Conservation (phyloP, 2,329 filamentous ascomycete species). For the Colletotrichum nymphaeae region DNA sequence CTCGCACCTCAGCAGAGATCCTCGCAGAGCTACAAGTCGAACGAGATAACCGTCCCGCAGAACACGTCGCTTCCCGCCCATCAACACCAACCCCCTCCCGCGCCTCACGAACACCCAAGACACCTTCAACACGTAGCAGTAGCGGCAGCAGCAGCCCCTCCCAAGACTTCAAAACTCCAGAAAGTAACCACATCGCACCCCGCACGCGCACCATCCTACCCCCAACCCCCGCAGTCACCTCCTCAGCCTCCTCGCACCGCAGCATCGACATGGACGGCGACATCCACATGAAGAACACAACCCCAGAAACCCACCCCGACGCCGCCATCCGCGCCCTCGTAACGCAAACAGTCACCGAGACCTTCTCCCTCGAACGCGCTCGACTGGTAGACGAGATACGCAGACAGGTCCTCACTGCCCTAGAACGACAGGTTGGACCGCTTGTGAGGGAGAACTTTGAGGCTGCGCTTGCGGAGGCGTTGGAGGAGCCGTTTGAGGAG, state of each 20-base stretch:
- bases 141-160: not conserved
- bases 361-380: constrained; percentile 8
- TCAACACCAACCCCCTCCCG: not conserved
- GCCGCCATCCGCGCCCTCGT: not conserved
- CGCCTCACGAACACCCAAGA: not conserved
- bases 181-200: not conserved
- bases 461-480: not conserved
- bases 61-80: not conserved
- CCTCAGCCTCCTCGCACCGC: not conserved
- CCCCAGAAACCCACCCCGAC: not conserved
- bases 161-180: not conserved
- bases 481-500: not conserved
- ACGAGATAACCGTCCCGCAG: not conserved
- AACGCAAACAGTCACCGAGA: not conserved
- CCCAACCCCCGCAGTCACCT: not conserved
- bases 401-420: not conserved
- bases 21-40: not conserved
- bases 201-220: not conserved
- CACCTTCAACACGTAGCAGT: not conserved
- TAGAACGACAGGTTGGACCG: not conserved
- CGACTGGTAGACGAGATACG: constrained; percentile 3
- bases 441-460: not conserved
- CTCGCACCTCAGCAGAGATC: not conserved
- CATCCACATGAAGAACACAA: constrained; percentile 8
- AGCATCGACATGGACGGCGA: constrained; percentile 20